Evolutionary conservation across 768 basidiomycete genomes (phyloP), one percentile per base, ranked within the genome.

Genomic region (Kondoa subrosea): DNA sequence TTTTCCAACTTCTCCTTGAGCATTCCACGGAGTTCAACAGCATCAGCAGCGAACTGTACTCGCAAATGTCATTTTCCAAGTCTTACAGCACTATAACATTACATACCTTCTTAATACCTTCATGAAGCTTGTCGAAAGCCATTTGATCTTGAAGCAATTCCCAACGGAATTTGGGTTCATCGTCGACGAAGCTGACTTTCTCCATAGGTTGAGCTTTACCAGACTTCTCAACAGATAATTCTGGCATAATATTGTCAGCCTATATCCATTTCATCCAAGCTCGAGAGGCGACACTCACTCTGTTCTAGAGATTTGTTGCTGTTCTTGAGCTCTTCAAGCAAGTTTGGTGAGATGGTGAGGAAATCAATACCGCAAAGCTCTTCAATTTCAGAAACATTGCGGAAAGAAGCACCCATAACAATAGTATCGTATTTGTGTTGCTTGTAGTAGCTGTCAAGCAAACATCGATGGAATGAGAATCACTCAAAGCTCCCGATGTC

Each of bases 361-460:
- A 88, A 99, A 80, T 99, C 95, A 71, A 92, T 89, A 72, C 95
- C 95, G 65, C 93, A 91, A 66, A 99, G 84, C 1, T 88, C 83
- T 78, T 85, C 89, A 81, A 97, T 95, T 81, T 97, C 95, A 74
- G 89, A 88, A 67, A 91, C 86, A 82, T 96, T 97, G 77, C 95
- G 88, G 91, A 99, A 96, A 33, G 91, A 93, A 69, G 95, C 95
- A 77, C 93, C 95, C 95, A 97, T 96, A 78, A 97, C 93, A 68
- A 99, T 96, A 74, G 95, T 99, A 76, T 91, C 89, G 84, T 99
- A 97, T 69, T 84, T 83, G 80, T 97, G 84, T 77, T 95, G 91
- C 83, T 96, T 97, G 85, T 99, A 99, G 78, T 78, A 78, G 76
- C 75, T 76, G 68, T 4, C 8, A 26, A 12, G 30, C 26, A 3